phyloP scores from a whole-genome alignment of 2,329 filamentous ascomycete species.

The Fusarium staphyleae region DNA sequence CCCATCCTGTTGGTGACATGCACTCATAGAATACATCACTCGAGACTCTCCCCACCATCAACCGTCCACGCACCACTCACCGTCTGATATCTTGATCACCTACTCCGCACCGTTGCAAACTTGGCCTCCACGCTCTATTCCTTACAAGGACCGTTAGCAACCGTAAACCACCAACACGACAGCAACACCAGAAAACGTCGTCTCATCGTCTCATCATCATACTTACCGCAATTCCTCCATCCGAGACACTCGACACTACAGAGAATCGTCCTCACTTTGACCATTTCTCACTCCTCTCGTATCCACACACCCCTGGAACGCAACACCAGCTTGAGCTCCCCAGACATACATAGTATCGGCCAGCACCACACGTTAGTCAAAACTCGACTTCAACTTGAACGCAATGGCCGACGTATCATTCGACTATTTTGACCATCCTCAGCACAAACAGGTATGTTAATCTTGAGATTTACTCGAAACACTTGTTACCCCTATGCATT shows the following conservation, averaged over 20 bases:
- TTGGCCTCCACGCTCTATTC: slow-evolving; percentile 9
- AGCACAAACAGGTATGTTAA: slow-evolving; percentile 41
- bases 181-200: slow-evolving; percentile 5
- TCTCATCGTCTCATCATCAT: slow-evolving; percentile 24
- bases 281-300: slow-evolving; percentile 14
- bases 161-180: slow-evolving; percentile 6
- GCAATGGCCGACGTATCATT: slow-evolving; percentile 41
- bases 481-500: slow-evolving; percentile 14
- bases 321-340: slow-evolving; percentile 11
- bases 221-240: slow-evolving; percentile 10
- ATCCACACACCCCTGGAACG: slow-evolving; percentile 18
- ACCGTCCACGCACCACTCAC: slow-evolving; percentile 34
- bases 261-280: background rate
- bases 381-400: slow-evolving; percentile 24
- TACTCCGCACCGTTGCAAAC: slow-evolving; percentile 14
- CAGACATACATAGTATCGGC: slow-evolving; percentile 29
- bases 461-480: slow-evolving; percentile 8
- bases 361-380: slow-evolving; percentile 33
- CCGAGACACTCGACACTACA: slow-evolving; percentile 8
- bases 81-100: slow-evolving; percentile 32
- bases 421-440: slow-evolving; percentile 41
- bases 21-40: slow-evolving; percentile 39
- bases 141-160: slow-evolving; percentile 4
- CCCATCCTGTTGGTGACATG: slow-evolving; percentile 36
- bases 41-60: slow-evolving; percentile 38